Percentiles rank a stretch among this genome's conserved stretches.
Evolutionary conservation across 2,329 filamentous ascomycete species (phyloP).

Genomic region (Hypoxylon sp.): DNA sequence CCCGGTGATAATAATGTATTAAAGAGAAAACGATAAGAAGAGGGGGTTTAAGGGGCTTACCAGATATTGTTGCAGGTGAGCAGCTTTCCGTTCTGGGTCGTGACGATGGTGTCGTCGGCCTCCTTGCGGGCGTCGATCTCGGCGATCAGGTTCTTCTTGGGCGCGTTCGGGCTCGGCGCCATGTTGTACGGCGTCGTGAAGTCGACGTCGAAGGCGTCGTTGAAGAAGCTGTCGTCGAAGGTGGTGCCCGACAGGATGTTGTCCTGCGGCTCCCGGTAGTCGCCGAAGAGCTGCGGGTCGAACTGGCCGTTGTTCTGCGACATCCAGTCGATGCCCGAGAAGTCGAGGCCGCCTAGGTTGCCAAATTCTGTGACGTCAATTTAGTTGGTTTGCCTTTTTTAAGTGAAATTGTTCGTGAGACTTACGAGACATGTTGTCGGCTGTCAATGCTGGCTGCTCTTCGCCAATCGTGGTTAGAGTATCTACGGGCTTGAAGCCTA

Average conservation of each 20-base stretch:
- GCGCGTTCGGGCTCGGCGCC: slow-evolving; percentile 56
- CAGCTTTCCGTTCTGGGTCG: slow-evolving; percentile 68
- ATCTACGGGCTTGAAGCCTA: slow-evolving; percentile 72
- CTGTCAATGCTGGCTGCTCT: slow-evolving; percentile 63
- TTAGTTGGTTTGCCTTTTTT: slow-evolving; percentile 18
- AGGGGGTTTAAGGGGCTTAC: slow-evolving; percentile 69
- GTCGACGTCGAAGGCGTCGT: slow-evolving; percentile 84
- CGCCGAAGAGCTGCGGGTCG: slow-evolving; percentile 90
- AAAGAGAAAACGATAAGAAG: too few species aligned
- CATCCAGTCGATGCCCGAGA: slow-evolving; percentile 77
- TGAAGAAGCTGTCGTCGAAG: slow-evolving; percentile 77
- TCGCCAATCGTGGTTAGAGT: slow-evolving; percentile 74
- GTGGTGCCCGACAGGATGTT: slow-evolving; percentile 76
- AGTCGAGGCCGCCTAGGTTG: slow-evolving; percentile 58
- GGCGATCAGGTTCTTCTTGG: slow-evolving; percentile 75
- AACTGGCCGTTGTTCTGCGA: slow-evolving; percentile 87
- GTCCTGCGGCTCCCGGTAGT: slow-evolving; percentile 91
- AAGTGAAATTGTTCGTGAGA: slow-evolving; percentile 56
- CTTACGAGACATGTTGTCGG: slow-evolving; percentile 61
- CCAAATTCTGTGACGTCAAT: slow-evolving; percentile 50
- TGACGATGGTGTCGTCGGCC: slow-evolving; percentile 73
- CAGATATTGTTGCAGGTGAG: slow-evolving; percentile 93
- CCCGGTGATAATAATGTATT: background rate
- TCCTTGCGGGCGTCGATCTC: slow-evolving; percentile 82
- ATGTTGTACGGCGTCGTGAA: slow-evolving; percentile 86